Evolutionary conservation across 2,329 filamentous ascomycete genomes (phyloP), one percentile per base, ranked within the genome.

Genomic region (Neodidymelliopsis sp.): DNA sequence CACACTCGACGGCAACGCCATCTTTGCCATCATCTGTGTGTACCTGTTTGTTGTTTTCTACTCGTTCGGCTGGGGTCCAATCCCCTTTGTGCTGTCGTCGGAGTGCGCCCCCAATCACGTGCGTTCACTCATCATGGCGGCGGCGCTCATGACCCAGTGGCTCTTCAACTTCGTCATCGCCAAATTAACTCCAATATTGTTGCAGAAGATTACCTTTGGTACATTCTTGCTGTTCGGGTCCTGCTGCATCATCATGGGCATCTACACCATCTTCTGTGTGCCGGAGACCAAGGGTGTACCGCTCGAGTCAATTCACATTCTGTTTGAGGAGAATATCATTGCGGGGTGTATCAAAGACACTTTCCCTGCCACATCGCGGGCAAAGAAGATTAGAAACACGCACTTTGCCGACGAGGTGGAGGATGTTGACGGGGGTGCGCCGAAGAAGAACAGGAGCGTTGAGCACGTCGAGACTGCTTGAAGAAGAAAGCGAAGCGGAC

Each of bases 21-120:
- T 72, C 35, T 76, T 81, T 37, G 74, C 77, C 7, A 80, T 81
- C 65, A 73, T 81, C 40, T 81, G 79, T 63, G 76, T 81, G 4
- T 81, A 80, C 52, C 65, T 77, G 6, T 78, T 77, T 41, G 76
- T 77, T 6, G 73, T 77, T 8, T 77, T 77, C 58, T 78, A 77
- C 63, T 74, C 68, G 2, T 76, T 77, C 42, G 75, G 68, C n/a
- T 78, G 75, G 75, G 76, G 76, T 4, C 75, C 75, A 1, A 75
- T 74, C 6, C 75, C 76, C 1, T 78, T 75, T 49, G 70, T 78
- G 13, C 63, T 78, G n/a, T 66, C 65, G 8, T 72, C 71, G 5
- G 75, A 78, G 50, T 74, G 70, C 59, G 65, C 63, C 22, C 72
- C 72, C 12, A 74, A 74, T 56, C 68, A 72, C 49, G 72, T 76